These are phyloP conservation scores for Podaxis sp. DNA, from an alignment of 768 basidiomycete genomes.

Conservation along the genomic window DNA sequence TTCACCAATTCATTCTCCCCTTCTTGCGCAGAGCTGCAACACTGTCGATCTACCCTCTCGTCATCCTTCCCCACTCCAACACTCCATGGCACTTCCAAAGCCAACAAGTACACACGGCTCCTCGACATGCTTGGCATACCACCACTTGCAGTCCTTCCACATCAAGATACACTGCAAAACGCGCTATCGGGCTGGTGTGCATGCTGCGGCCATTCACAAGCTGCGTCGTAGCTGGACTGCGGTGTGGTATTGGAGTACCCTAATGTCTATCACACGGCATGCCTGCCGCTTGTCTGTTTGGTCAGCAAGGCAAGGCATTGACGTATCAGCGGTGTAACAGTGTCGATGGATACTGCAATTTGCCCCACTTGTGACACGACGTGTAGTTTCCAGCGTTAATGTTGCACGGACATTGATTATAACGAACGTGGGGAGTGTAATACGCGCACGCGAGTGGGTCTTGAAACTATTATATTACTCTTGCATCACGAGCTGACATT, in stretches of 20 bases:
- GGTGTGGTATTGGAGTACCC: constrained; percentile 84
- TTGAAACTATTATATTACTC: constrained; percentile 6
- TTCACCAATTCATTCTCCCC: constrained; percentile 87
- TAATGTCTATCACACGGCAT: constrained; percentile 75
- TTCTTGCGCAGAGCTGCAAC: constrained; percentile 84
- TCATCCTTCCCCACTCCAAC: constrained; percentile 56
- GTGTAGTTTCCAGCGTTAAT: constrained; percentile 90
- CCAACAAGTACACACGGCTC: constrained; percentile 79
- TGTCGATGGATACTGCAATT: constrained; percentile 84
- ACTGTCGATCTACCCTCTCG: constrained; percentile 76
- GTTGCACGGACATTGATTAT: constrained; percentile 74
- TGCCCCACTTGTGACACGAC: constrained; percentile 89
- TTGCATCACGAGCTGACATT: constrained; percentile 6
- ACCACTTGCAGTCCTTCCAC: constrained; percentile 72
- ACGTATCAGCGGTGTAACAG: constrained; percentile 76
- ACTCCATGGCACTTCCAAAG: constrained; percentile 33
- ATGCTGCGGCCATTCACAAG: constrained; percentile 82
- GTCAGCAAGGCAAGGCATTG: constrained; percentile 67
- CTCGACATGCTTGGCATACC: constrained; percentile 78
- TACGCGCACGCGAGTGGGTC: constrained; percentile 87
- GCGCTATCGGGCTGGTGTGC: constrained; percentile 90
- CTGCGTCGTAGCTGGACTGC: constrained; percentile 76
- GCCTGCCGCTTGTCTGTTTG: constrained; percentile 77
- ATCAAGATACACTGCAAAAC: constrained; percentile 85
- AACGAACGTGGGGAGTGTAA: constrained; percentile 90